Conservation (phyloP, 2,329 filamentous ascomycete species). For the Clonostachys rosea region DNA sequence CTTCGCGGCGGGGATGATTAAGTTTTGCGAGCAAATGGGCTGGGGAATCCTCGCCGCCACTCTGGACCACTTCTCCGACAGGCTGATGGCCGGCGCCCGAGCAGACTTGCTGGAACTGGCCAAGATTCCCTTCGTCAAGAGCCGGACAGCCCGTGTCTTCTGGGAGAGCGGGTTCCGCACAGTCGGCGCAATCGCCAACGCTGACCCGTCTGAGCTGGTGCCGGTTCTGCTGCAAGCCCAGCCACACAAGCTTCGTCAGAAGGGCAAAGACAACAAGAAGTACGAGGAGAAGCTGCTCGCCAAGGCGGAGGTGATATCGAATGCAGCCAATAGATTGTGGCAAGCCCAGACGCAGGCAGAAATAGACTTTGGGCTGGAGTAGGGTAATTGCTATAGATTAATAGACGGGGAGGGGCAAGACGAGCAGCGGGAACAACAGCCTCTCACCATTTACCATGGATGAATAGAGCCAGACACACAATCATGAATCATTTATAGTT, state of each 20-base stretch:
- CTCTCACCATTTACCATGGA: too few relatives aligned
- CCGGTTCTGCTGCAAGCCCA: conserved; percentile 72
- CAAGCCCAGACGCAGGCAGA: conserved; percentile 49
- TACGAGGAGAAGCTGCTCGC: conserved; percentile 59
- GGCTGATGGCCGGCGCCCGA: conserved; percentile 66
- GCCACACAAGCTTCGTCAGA: conserved; percentile 57
- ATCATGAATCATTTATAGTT: too few relatives aligned
- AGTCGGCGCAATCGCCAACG: conserved; percentile 63
- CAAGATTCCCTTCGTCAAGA: conserved; percentile 72
- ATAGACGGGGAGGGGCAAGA: too few relatives aligned
- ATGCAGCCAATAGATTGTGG: conserved; percentile 67
- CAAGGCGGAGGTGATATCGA: conserved; percentile 65
- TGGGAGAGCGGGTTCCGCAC: conserved; percentile 74
- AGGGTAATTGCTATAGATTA: conserved; percentile 1
- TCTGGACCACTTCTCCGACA: conserved; percentile 71
- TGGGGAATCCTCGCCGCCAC: conserved; percentile 70
- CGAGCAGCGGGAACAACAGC: too few relatives aligned
- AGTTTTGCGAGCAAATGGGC: conserved; percentile 73
- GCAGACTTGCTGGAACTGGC: conserved; percentile 67
- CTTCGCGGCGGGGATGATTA: conserved; percentile 75
- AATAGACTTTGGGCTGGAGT: conserved; percentile 32
- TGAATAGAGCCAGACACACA: too few relatives aligned
- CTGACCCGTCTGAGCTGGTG: conserved; percentile 61
- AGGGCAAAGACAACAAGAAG: conserved; percentile 52
- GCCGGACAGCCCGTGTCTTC: conserved; percentile 65